These are phyloP conservation scores for Chytriomyces sp. DNA, from an alignment of 192 early-diverging fungal genomes.

Conservation along the genomic window DNA sequence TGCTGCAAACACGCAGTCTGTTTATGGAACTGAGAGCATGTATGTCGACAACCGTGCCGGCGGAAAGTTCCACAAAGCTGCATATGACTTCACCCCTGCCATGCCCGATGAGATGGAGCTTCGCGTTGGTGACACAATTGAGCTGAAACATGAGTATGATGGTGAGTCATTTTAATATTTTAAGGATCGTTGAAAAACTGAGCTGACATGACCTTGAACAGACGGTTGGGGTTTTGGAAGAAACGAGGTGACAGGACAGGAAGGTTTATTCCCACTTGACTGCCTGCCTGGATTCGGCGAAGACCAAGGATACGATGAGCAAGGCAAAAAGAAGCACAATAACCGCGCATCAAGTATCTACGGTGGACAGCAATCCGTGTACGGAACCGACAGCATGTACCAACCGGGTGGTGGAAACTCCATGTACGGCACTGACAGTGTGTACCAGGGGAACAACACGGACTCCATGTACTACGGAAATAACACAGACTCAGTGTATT, in stretches of 20 bases:
- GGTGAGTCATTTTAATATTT: background rate
- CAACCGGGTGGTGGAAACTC: background rate
- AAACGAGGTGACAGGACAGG: conserved; percentile 15
- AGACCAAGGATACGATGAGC: conserved; percentile 12
- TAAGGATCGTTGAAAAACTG: conserved; percentile 19
- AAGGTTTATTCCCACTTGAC: conserved; percentile 6
- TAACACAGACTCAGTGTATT: conserved; percentile 17
- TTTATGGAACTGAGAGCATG: background rate
- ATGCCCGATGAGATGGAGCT: conserved; percentile 28
- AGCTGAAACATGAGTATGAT: conserved; percentile 2
- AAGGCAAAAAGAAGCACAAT: conserved; percentile 15
- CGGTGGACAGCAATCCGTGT: background rate
- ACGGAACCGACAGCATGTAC: background rate
- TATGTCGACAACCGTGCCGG: background rate
- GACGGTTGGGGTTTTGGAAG: conserved; percentile 12
- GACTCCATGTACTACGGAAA: conserved; percentile 7
- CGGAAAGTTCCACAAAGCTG: too few species aligned
- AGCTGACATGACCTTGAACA: too few species aligned
- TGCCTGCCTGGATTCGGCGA: background rate
- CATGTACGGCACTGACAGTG: background rate
- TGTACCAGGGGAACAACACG: background rate
- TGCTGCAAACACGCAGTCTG: background rate
- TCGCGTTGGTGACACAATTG: conserved; percentile 1
- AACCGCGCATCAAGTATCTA: conserved; percentile 14
- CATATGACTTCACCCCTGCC: conserved; percentile 1